A percentile compares a stretch with the other conserved stretches of the same genome.
These are phyloP conservation scores for Fusarium sp. DNA, from an alignment of 2,329 filamentous ascomycete genomes.

Conservation along the genomic window DNA sequence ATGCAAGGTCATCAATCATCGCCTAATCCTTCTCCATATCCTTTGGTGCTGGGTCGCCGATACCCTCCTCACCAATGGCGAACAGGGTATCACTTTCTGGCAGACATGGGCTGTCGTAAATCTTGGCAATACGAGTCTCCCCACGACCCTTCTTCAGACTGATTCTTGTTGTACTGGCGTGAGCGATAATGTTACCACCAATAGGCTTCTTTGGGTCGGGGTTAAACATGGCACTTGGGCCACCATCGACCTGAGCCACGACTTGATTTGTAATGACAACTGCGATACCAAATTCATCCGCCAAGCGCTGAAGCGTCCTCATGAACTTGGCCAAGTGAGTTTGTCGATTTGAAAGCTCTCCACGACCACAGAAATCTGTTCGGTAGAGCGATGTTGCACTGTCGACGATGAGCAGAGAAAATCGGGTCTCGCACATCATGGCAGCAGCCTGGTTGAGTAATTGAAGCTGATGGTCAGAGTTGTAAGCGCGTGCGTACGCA, in stretches of 20 bases:
- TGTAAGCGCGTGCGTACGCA: constrained; percentile 97
- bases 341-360: constrained; percentile 94
- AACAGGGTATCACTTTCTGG: constrained; percentile 97
- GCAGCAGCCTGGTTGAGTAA: constrained; percentile 93
- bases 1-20: constrained; percentile 17
- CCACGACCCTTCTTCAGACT: constrained; percentile 95
- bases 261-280: constrained; percentile 99
- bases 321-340: constrained; percentile 90
- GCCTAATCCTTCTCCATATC: constrained; percentile 85
- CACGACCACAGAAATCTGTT: constrained; percentile 96
- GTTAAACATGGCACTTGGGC: constrained; percentile 98
- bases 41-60: constrained; percentile 95
- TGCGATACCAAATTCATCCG: constrained; percentile 91
- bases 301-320: constrained; percentile 82
- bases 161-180: constrained; percentile 93
- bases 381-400: constrained; percentile 95
- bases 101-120: constrained; percentile 97
- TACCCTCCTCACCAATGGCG: constrained; percentile 96
- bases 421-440: constrained; percentile 99
- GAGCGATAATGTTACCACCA: constrained; percentile 98
- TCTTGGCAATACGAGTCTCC: constrained; percentile 98
- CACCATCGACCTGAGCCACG: constrained; percentile 96
- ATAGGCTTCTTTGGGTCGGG: constrained; percentile 99
- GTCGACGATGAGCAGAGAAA: constrained; percentile 95
- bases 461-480: constrained; percentile 97